Conservation (phyloP, 495 filamentous ascomycete species). For the Aspergillus sparsus region DNA sequence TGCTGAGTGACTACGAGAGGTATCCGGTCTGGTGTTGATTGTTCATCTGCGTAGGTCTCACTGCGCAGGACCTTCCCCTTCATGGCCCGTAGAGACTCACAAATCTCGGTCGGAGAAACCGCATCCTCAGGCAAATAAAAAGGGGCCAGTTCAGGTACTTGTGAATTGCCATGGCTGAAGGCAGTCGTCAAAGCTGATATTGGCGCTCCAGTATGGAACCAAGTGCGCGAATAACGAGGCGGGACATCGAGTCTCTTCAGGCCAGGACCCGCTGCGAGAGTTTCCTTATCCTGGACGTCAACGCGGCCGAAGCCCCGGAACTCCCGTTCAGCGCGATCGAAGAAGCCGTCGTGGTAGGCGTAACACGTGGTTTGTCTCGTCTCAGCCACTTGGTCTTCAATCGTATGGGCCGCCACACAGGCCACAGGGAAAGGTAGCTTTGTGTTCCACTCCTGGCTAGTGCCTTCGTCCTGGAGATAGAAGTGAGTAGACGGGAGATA, state of each 20-base stretch:
- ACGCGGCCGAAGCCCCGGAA: background rate
- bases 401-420: background rate
- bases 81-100: background rate
- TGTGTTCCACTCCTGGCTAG: background rate
- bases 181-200: background rate
- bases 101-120: background rate
- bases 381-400: background rate
- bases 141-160: background rate
- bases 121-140: background rate
- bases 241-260: background rate
- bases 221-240: background rate
- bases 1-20: background rate
- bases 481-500: slow-evolving; percentile 1
- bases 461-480: background rate
- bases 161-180: background rate
- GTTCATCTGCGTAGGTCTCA: background rate
- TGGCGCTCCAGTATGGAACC: slow-evolving; percentile 1
- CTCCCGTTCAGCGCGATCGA: background rate
- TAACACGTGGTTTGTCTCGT: background rate
- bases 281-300: background rate
- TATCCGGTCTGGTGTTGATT: background rate
- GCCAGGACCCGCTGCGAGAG: background rate
- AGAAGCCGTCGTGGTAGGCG: slow-evolving; percentile 1
- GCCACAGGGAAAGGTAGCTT: background rate
- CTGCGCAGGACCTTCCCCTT: background rate